Percentiles rank a stretch among this genome's conserved stretches.
These are phyloP conservation scores for Candida stauntonica DNA, from an alignment of 805 yeast species.

Conservation along the genomic window DNA sequence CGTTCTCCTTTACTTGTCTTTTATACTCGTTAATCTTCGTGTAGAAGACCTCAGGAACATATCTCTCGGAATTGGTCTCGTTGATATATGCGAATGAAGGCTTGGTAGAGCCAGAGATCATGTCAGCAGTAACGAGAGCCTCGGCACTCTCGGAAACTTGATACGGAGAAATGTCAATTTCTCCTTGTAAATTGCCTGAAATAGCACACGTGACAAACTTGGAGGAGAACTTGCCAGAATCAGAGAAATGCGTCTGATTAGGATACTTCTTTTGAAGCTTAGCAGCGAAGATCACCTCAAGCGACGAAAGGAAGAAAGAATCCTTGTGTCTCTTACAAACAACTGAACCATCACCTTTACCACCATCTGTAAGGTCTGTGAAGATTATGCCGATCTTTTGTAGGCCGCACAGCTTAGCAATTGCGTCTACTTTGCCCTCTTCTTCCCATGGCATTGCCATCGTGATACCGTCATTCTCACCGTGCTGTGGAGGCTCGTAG, in stretches of 20 bases:
- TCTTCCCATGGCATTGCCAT: conserved; percentile 51
- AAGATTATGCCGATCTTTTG: conserved; percentile 77
- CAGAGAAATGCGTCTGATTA: conserved; percentile 59
- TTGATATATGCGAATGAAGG: conserved; percentile 84
- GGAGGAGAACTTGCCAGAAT: conserved; percentile 67
- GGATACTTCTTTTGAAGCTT: conserved; percentile 65
- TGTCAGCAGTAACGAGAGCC: conserved; percentile 79
- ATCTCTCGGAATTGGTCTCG: conserved; percentile 65
- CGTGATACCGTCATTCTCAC: conserved; percentile 81
- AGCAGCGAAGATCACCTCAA: conserved; percentile 83
- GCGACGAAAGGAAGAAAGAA: conserved; percentile 83
- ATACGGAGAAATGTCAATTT: conserved; percentile 85
- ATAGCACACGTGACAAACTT: conserved; percentile 91
- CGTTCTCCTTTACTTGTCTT: conserved; percentile 78
- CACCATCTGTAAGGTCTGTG: conserved; percentile 87
- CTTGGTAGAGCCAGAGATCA: conserved; percentile 82
- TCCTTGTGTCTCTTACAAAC: conserved; percentile 90
- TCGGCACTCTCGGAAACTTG: conserved; percentile 89
- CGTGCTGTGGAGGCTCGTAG: conserved; percentile 87
- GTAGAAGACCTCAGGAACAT: conserved; percentile 93
- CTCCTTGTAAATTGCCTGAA: conserved; percentile 83
- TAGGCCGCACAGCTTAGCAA: conserved; percentile 59
- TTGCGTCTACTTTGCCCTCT: conserved; percentile 45
- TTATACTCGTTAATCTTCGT: conserved; percentile 84
- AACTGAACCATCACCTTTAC: conserved; percentile 82